phyloP scores from a whole-genome alignment of 1,284 basidiomycete genomes.

The Sphagnurus paluster region DNA sequence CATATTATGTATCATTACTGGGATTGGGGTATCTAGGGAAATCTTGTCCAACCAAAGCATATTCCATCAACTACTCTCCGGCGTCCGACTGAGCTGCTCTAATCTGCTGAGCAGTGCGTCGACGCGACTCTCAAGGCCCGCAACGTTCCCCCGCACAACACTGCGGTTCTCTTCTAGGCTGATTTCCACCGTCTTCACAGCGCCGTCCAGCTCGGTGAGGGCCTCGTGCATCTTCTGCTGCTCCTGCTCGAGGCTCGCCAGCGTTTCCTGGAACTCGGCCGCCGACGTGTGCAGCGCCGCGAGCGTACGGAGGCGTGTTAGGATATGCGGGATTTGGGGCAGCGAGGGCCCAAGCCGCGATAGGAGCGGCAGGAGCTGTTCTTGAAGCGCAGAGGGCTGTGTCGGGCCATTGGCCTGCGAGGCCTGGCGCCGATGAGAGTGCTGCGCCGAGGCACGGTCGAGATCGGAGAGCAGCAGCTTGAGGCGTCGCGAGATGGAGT shows the following conservation, averaged over 20 bases:
- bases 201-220: constrained; percentile 65
- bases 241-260: constrained; percentile 73
- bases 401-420: constrained; percentile 34
- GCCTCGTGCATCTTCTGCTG: constrained; percentile 63
- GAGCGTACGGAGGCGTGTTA: constrained; percentile 84
- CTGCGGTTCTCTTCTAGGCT: constrained; percentile 78
- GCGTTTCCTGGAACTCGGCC: constrained; percentile 69
- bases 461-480: constrained; percentile 93
- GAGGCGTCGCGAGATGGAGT: constrained; percentile 92
- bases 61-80: constrained; percentile 9
- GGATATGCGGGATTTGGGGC: constrained; percentile 90
- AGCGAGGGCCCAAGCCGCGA: constrained; percentile 84
- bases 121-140: constrained; percentile 67
- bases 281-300: constrained; percentile 83
- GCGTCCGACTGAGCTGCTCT: constrained; percentile 39
- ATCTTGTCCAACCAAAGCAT: neutral
- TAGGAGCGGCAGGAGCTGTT: constrained; percentile 74
- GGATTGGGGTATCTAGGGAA: neutral
- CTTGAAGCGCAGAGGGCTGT: constrained; percentile 48
- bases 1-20: constrained; percentile 11
- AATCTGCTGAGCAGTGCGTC: constrained; percentile 53
- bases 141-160: constrained; percentile 72
- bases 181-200: constrained; percentile 70
- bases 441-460: constrained; percentile 70
- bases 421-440: constrained; percentile 39